Evolutionary conservation across 148 eudicot species (phyloP).

Genomic region (Rhododendron griersonianum): DNA sequence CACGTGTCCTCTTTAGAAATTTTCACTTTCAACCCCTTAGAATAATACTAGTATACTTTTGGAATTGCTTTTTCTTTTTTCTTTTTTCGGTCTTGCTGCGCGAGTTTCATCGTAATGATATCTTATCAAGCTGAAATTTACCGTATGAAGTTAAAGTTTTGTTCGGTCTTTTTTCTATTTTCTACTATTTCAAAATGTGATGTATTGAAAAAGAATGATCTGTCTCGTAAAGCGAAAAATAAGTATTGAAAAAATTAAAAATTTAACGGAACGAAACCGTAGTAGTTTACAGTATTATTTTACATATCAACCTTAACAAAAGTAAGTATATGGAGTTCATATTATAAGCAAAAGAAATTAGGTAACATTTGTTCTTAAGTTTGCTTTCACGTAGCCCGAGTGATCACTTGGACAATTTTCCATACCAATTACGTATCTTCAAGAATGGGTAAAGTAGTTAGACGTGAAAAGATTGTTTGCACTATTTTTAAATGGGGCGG

Average conservation of each 20-base stretch:
- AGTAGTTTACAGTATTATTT: not conserved
- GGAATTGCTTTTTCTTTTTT: not conserved
- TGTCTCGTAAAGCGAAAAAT: no score
- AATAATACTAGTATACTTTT: not conserved
- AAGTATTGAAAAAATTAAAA: no score
- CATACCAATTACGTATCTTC: not conserved
- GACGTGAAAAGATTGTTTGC: not conserved
- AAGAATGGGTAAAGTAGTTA: not conserved
- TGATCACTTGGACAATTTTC: not conserved
- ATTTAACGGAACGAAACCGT: not conserved
- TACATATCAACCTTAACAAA: not conserved
- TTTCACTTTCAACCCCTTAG: not conserved
- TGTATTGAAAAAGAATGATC: no score
- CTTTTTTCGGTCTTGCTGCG: not conserved
- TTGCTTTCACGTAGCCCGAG: not conserved
- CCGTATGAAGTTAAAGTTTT: not conserved
- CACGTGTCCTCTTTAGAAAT: slow-evolving; percentile 21
- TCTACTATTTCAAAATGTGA: no score
- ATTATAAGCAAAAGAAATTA: not conserved
- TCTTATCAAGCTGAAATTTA: not conserved
- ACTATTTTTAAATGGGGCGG: no score
- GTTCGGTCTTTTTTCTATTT: no score
- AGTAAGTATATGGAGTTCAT: not conserved
- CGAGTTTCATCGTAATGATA: not conserved
- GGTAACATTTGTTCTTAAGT: not conserved